Percentiles rank a stretch among this genome's conserved stretches.
phyloP scores from a whole-genome alignment of 768 basidiomycete genomes.

The Mycena vitilis region DNA sequence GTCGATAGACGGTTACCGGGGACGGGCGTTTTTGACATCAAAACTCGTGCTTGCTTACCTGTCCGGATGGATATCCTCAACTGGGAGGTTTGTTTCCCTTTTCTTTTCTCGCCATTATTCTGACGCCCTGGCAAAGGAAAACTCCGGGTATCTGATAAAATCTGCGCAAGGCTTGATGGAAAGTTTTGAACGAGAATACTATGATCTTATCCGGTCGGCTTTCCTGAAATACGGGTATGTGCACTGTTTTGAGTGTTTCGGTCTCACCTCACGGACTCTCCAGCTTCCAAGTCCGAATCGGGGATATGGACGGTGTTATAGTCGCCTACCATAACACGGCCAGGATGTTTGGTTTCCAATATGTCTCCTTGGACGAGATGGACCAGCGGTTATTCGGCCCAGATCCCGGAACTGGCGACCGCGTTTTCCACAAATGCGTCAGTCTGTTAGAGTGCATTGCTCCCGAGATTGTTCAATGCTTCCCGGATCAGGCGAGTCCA shows the following conservation, averaged over 20 bases:
- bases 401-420: slow-evolving; percentile 66
- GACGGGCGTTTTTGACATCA: slow-evolving; percentile 94
- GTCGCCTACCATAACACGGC: slow-evolving; percentile 91
- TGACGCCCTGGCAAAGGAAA: slow-evolving; percentile 60
- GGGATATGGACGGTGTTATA: slow-evolving; percentile 95
- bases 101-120: neutral
- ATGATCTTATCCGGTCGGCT: slow-evolving; percentile 92
- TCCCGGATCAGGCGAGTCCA: slow-evolving; percentile 72
- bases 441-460: slow-evolving; percentile 75
- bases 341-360: slow-evolving; percentile 93
- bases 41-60: slow-evolving; percentile 88
- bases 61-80: slow-evolving; percentile 90
- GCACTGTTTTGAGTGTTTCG: neutral
- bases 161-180: slow-evolving; percentile 69
- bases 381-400: slow-evolving; percentile 82
- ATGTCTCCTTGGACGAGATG: slow-evolving; percentile 89
- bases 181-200: slow-evolving; percentile 95
- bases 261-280: slow-evolving; percentile 12
- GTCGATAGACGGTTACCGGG: slow-evolving; percentile 85
- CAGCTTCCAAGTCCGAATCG: slow-evolving; percentile 95
- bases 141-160: slow-evolving; percentile 82
- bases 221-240: slow-evolving; percentile 92
- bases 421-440: slow-evolving; percentile 82
- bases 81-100: slow-evolving; percentile 62
- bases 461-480: slow-evolving; percentile 65